Evolutionary conservation across 108 stramenopile genomes (phyloP).

Genomic region (Schizochytrium sp.): DNA sequence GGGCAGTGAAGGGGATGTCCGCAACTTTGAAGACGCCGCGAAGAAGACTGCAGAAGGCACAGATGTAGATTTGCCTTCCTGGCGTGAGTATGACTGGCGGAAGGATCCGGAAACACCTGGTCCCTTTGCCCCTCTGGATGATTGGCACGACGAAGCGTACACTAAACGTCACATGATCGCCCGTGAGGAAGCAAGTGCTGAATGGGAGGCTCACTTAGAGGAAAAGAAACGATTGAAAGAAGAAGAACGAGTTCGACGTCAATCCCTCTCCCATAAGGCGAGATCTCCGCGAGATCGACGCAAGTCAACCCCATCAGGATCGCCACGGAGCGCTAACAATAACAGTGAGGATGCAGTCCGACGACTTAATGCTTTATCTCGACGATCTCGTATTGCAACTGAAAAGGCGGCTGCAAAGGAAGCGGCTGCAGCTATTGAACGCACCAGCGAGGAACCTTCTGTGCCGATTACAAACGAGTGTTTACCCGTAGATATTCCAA

Average conservation of each 20-base stretch:
- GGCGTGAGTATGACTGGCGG: constrained; percentile 41
- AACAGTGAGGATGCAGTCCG: neutral
- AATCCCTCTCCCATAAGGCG: neutral
- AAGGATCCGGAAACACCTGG: neutral
- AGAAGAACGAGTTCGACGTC: neutral
- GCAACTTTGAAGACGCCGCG: neutral
- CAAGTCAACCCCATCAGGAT: neutral
- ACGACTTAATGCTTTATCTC: neutral
- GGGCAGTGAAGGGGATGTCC: neutral
- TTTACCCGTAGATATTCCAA: neutral
- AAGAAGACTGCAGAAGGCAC: constrained; percentile 2
- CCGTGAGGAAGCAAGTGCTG: constrained; percentile 1
- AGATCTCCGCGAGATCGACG: constrained; percentile 28
- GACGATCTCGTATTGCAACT: neutral
- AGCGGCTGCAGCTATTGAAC: neutral
- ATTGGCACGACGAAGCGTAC: constrained; percentile 14
- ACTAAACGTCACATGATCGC: neutral
- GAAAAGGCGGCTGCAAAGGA: neutral
- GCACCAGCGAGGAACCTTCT: neutral
- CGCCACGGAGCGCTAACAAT: neutral
- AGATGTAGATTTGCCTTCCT: constrained; percentile 32
- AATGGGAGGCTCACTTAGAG: constrained; percentile 52
- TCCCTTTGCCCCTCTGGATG: neutral
- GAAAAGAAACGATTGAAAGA: constrained; percentile 45
- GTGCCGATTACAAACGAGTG: neutral